Evolutionary conservation across 352 stramenopile species (phyloP).

Genomic region (Phytophthora syringae): DNA sequence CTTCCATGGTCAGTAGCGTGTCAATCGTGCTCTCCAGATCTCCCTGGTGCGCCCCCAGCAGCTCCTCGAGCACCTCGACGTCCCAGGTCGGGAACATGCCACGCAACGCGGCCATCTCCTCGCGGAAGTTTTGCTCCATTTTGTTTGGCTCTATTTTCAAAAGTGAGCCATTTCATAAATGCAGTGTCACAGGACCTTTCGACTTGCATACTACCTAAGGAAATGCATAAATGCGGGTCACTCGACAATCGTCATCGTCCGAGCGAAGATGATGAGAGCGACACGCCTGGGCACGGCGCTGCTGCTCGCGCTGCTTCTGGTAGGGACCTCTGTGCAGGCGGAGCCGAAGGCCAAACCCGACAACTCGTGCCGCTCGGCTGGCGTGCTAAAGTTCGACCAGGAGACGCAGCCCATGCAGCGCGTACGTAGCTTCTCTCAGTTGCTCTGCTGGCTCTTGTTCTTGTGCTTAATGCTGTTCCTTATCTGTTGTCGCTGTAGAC

Average conservation of each 20-base stretch:
- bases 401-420: conserved; percentile 69
- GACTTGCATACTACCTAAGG: background rate
- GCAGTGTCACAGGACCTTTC: conserved; percentile 5
- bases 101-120: conserved; percentile 67
- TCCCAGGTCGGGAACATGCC: conserved; percentile 86
- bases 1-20: conserved; percentile 75
- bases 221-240: background rate
- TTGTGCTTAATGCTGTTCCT: conserved; percentile 5
- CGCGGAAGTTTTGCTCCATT: conserved; percentile 68
- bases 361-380: conserved; percentile 63
- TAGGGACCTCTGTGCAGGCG: conserved; percentile 20
- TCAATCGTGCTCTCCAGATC: conserved; percentile 81
- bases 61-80: conserved; percentile 52
- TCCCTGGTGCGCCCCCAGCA: conserved; percentile 73
- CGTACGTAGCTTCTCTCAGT: conserved; percentile 34
- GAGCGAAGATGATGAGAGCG: conserved; percentile 21
- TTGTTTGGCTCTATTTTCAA: conserved; percentile 28
- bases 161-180: conserved; percentile 10
- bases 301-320: conserved; percentile 27
- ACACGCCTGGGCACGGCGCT: conserved; percentile 21
- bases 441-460: background rate
- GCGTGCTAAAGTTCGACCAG: conserved; percentile 73
- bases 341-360: conserved; percentile 37
- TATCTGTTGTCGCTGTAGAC: conserved; percentile 33
- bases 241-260: conserved; percentile 17